Conservation (phyloP, 306 rosid genomes). For the Trifolium fragiferum region DNA sequence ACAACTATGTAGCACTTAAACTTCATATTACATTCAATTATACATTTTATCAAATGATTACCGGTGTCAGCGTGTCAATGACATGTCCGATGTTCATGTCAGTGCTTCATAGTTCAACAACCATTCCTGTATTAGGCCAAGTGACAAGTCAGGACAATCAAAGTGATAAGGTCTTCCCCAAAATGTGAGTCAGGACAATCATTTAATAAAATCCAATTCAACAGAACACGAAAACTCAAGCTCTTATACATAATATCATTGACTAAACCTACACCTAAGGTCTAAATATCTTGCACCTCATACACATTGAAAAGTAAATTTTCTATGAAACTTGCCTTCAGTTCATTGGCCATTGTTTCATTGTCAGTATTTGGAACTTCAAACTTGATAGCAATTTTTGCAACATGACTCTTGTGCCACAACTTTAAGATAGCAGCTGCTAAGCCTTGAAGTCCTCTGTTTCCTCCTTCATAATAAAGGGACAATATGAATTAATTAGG, state of each 20-base stretch:
- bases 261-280: slow-evolving; percentile 17
- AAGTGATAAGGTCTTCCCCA: no score
- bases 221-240: slow-evolving; percentile 5
- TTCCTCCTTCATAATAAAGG: slow-evolving; percentile 67
- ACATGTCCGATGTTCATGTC: no score
- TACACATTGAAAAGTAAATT: slow-evolving; percentile 15
- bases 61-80: no score
- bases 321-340: slow-evolving; percentile 69
- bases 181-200: no score
- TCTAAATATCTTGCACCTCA: slow-evolving; percentile 36
- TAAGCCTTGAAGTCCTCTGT: slow-evolving; percentile 83
- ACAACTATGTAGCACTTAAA: no score
- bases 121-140: no score
- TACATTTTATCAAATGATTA: no score
- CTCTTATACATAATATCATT: slow-evolving; percentile 11
- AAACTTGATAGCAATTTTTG: slow-evolving; percentile 78
- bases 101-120: no score
- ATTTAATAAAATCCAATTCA: slow-evolving; percentile 7
- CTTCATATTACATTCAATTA: no score
- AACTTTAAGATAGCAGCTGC: slow-evolving; percentile 78
- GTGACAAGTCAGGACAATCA: no score
- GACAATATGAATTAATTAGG: slow-evolving; percentile 27
- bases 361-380: slow-evolving; percentile 77
- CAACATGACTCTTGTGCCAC: slow-evolving; percentile 84
- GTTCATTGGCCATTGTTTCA: slow-evolving; percentile 74